Conservation (phyloP, 2,329 filamentous ascomycete genomes). For the Diaporthe australafricana region DNA sequence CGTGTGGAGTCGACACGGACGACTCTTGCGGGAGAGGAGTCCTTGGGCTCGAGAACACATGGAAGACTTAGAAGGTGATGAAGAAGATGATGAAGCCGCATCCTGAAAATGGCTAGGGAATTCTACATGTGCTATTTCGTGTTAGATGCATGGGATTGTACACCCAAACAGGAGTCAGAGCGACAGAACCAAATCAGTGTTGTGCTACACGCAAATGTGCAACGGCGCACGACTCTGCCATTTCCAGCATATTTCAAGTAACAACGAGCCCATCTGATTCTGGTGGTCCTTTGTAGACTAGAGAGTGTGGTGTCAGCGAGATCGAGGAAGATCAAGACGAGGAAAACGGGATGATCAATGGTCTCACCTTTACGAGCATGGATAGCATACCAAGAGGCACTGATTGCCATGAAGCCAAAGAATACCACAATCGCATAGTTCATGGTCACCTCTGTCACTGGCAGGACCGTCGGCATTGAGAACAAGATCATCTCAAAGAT, state of each 20-base stretch:
- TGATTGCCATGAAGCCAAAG: slow-evolving; percentile 60
- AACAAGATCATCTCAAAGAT: slow-evolving; percentile 64
- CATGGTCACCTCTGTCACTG: slow-evolving; percentile 59
- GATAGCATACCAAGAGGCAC: slow-evolving; percentile 60
- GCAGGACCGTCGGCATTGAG: slow-evolving; percentile 62
- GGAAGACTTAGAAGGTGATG: slow-evolving; percentile 36
- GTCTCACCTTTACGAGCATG: slow-evolving; percentile 62
- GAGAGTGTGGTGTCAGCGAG: slow-evolving; percentile 3
- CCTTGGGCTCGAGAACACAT: slow-evolving; percentile 44
- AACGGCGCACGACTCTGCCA: neutral
- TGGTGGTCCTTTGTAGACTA: slow-evolving; percentile 45
- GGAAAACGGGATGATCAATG: too few species aligned
- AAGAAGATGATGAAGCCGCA: slow-evolving; percentile 16
- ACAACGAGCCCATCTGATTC: slow-evolving; percentile 41
- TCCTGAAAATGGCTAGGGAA: neutral
- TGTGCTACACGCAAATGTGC: too few species aligned
- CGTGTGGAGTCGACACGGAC: slow-evolving; percentile 42
- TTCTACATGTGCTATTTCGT: neutral
- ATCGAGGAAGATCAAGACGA: too few species aligned
- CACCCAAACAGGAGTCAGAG: neutral
- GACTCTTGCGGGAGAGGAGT: slow-evolving; percentile 42
- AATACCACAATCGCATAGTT: slow-evolving; percentile 71
- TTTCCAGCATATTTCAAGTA: neutral
- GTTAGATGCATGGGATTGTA: too few species aligned
- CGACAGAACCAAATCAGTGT: too few species aligned